Base-by-base conservation (phyloP, 1,139 yeast species). In the Taiozyma sp. region DNA sequence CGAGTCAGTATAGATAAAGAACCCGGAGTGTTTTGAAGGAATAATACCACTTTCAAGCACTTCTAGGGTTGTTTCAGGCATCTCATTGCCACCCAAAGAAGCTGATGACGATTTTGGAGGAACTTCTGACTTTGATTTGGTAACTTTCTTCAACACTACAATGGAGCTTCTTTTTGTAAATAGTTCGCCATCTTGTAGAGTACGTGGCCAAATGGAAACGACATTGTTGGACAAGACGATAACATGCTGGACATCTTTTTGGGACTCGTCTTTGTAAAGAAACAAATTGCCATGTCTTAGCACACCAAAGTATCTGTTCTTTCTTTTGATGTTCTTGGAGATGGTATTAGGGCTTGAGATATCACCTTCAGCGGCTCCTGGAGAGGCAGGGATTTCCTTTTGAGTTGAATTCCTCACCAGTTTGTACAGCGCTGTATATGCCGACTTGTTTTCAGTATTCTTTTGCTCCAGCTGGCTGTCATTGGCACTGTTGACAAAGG, bases 141-240 rank as follows among this genome's bases (percentile, higher is more conserved):
- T 58, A 50, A 72, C 71, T 66, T 68, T 68, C 51, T 67, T 82
- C 53, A 85, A 66, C 14, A 93, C 71, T 50, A 93, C 86, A 45
- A 93, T 83, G 24, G 97, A 88, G 16, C 89, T 78, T 61, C 83
- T 77, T 60, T 87, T 87, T 14, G 93, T 81, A 66, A 89, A 93
- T 39, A 91, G 67, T 59, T 86, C 87, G 7, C 84, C 88, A 62
- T 63, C 61, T 6, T 50, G 54, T 13, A 68, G 49, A 43, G 63
- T 60, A 26, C 91, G 77, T 1, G 98, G 99, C 97, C 97, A 93
- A n/a, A 90, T 69, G 0, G 87, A 72, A 1, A 89, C 85, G 47
- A 88, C 73, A 59, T 82, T 81, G 60, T 85, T 80, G 6, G 86
- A 78, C 40, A 91, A 68, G 1, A 88, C 91, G 55, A 91, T 81